phyloP scores from a whole-genome alignment of 2,329 filamentous ascomycete genomes.

The Cylindrodendrum hubeiense region DNA sequence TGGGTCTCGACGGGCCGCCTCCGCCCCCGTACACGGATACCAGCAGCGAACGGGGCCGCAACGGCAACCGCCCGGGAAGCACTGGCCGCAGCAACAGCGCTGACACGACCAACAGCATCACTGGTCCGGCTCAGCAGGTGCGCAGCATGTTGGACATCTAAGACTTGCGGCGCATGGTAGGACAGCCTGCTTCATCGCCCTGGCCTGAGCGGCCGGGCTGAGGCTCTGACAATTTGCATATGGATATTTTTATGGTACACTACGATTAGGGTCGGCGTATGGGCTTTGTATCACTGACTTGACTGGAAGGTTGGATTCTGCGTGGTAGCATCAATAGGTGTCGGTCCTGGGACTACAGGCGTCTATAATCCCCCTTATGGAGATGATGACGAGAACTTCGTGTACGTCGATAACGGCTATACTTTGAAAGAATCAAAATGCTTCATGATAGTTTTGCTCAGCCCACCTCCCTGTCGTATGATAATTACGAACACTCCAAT shows the following conservation, averaged over 20 bases:
- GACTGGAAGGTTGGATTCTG: constrained; percentile 21
- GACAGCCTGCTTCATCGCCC: too few relatives aligned
- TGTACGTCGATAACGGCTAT: constrained; percentile 15
- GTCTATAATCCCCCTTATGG: neutral
- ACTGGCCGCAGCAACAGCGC: constrained; percentile 59
- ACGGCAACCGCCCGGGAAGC: constrained; percentile 44
- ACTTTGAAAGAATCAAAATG: constrained; percentile 7
- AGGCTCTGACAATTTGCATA: constrained; percentile 6
- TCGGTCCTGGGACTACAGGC: neutral
- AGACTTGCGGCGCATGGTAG: neutral
- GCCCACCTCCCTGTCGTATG: neutral
- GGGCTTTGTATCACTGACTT: constrained; percentile 19
- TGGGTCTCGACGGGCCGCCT: constrained; percentile 58
- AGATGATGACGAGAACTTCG: neutral
- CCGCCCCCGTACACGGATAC: constrained; percentile 55
- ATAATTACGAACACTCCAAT: neutral
- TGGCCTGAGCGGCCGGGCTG: neutral
- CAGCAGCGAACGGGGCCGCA: constrained; percentile 39
- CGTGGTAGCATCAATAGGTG: neutral
- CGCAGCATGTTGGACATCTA: constrained; percentile 71
- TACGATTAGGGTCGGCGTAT: constrained; percentile 20
- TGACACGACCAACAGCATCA: constrained; percentile 60
- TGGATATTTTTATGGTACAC: constrained; percentile 21
- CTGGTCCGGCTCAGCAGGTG: constrained; percentile 65
- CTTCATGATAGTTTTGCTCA: constrained; percentile 3